Conservation (phyloP, 2,329 filamentous ascomycete species). For the Albifimbria verrucaria region DNA sequence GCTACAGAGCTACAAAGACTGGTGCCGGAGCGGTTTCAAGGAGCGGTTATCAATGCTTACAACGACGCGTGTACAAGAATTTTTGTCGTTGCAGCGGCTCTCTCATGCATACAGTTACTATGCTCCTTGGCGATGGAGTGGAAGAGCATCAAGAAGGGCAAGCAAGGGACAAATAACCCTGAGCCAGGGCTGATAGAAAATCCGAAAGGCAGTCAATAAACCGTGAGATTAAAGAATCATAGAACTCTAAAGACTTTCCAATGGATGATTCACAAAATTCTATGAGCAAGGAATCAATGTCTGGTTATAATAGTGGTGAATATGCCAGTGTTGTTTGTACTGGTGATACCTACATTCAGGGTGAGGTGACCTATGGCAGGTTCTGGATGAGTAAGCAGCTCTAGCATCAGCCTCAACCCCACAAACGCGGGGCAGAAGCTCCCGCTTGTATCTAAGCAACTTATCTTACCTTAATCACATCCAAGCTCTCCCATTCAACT, state of each 20-base stretch:
- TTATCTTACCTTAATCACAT: neutral
- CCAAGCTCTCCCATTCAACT: too few relatives aligned
- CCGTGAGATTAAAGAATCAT: too few relatives aligned
- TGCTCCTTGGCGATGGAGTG: constrained; percentile 61
- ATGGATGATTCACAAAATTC: too few relatives aligned
- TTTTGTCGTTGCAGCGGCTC: constrained; percentile 59
- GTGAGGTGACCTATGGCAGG: too few relatives aligned
- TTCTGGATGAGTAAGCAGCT: neutral
- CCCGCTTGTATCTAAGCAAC: neutral
- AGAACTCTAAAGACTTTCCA: too few relatives aligned
- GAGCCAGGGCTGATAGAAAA: neutral
- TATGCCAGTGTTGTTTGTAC: too few relatives aligned
- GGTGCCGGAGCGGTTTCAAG: constrained; percentile 47
- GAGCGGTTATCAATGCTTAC: constrained; percentile 59
- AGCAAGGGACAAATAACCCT: too few relatives aligned
- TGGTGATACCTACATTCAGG: too few relatives aligned
- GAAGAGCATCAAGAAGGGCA: constrained; percentile 60
- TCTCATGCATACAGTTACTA: constrained; percentile 53
- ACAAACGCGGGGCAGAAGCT: neutral
- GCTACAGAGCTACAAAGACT: constrained; percentile 57
- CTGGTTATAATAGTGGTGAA: too few relatives aligned
- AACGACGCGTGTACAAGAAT: constrained; percentile 60
- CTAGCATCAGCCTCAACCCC: neutral
- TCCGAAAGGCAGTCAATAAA: too few relatives aligned
- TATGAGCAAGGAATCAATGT: too few relatives aligned